Conservation (phyloP, 306 rosid species). For the Prunus mume region DNA sequence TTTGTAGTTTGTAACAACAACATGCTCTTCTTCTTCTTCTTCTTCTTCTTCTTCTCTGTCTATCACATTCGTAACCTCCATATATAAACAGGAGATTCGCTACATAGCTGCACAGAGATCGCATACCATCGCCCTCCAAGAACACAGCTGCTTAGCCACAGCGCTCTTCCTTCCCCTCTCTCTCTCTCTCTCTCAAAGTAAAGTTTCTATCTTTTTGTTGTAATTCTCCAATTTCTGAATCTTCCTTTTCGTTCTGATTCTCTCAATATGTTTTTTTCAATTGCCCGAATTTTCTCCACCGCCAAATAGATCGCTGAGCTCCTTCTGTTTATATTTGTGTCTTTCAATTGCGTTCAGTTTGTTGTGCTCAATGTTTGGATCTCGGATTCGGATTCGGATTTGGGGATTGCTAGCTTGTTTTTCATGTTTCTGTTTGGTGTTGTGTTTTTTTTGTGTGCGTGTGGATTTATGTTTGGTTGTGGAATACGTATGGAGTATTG, state of each 20-base stretch:
- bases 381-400: constrained; percentile 23
- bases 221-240: background rate
- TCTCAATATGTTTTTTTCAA: background rate
- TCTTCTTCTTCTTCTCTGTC: background rate
- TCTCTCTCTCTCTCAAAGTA: background rate
- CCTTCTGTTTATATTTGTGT: background rate
- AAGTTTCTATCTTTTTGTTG: background rate
- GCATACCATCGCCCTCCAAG: background rate
- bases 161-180: background rate
- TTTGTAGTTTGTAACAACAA: background rate
- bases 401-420: background rate
- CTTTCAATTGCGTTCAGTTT: background rate
- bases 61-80: background rate
- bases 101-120: constrained; percentile 15
- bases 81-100: background rate
- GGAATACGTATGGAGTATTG: background rate
- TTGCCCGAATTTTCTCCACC: background rate
- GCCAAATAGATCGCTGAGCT: constrained; percentile 4
- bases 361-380: constrained; percentile 6
- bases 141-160: background rate
- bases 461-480: background rate
- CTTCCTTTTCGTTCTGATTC: background rate
- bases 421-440: background rate
- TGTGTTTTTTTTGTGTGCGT: background rate
- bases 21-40: background rate